phyloP scores from a whole-genome alignment of 345 rosid species.

The Rhodamnia rubescens region DNA sequence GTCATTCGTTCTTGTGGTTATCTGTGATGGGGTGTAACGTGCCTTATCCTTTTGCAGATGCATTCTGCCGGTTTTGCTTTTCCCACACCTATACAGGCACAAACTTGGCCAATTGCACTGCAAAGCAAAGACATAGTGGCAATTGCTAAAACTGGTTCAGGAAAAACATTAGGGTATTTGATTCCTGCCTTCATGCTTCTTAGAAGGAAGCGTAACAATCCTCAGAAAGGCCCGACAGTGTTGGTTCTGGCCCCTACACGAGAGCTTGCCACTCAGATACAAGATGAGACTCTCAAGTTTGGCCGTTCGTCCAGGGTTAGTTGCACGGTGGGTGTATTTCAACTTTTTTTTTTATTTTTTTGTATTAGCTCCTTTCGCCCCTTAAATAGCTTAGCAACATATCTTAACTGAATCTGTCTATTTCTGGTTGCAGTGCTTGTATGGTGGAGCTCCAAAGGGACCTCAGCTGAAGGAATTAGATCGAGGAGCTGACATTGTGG shows the following conservation, averaged over 20 bases:
- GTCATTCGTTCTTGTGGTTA: background rate
- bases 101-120: slow-evolving; percentile 96
- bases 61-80: slow-evolving; percentile 77
- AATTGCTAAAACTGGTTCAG: slow-evolving; percentile 98
- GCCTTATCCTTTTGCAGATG: slow-evolving; percentile 35
- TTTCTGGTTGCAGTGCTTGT: slow-evolving; percentile 59
- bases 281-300: slow-evolving; percentile 75
- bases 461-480: slow-evolving; percentile 78
- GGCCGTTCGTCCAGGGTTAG: slow-evolving; percentile 78
- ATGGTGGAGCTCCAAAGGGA: slow-evolving; percentile 96
- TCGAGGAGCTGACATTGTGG: slow-evolving; percentile 93
- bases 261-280: slow-evolving; percentile 97
- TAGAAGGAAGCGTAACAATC: slow-evolving; percentile 48
- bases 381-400: background rate
- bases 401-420: background rate
- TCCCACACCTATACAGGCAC: slow-evolving; percentile 98
- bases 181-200: slow-evolving; percentile 89
- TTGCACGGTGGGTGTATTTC: slow-evolving; percentile 67
- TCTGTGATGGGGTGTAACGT: background rate
- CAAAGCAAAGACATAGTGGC: slow-evolving; percentile 89
- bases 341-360: background rate
- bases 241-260: slow-evolving; percentile 92
- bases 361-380: background rate
- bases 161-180: slow-evolving; percentile 94
- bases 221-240: slow-evolving; percentile 82